Evolutionary conservation across 352 stramenopile species (phyloP).

Genomic region (Blastocystis sp.): DNA sequence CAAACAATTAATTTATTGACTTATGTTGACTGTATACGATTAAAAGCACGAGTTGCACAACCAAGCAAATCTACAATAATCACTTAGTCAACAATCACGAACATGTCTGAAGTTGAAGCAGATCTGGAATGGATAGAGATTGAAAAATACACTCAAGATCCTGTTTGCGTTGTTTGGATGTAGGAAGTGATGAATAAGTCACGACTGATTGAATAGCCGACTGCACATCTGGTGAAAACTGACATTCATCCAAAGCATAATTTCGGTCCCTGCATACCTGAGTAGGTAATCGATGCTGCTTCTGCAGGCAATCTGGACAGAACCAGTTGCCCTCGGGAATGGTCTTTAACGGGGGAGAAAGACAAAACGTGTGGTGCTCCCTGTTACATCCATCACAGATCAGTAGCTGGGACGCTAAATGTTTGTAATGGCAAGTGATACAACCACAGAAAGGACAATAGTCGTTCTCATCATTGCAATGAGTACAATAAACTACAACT

Average conservation of each 20-base stretch:
- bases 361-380: constrained; percentile 36
- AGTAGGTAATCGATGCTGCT: background rate
- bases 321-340: constrained; percentile 47
- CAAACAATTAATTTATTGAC: too few species aligned
- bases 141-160: background rate
- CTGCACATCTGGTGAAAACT: background rate
- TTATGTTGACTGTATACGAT: too few species aligned
- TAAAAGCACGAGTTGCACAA: background rate
- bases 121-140: background rate
- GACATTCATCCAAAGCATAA: background rate
- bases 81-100: background rate
- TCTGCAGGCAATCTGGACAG: constrained; percentile 44
- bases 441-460: constrained; percentile 46
- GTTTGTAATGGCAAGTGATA: constrained; percentile 38
- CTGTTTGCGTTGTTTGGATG: background rate
- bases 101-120: constrained; percentile 31
- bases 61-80: constrained; percentile 5
- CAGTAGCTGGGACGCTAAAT: constrained; percentile 5
- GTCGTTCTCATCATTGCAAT: constrained; percentile 49
- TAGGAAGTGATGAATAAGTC: background rate
- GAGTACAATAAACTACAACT: constrained; percentile 29
- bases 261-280: background rate
- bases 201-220: background rate
- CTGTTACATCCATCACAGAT: constrained; percentile 52
- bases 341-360: background rate